These are phyloP conservation scores for Coemansia javaensis DNA, from an alignment of 192 early-diverging fungal genomes.

Conservation along the genomic window DNA sequence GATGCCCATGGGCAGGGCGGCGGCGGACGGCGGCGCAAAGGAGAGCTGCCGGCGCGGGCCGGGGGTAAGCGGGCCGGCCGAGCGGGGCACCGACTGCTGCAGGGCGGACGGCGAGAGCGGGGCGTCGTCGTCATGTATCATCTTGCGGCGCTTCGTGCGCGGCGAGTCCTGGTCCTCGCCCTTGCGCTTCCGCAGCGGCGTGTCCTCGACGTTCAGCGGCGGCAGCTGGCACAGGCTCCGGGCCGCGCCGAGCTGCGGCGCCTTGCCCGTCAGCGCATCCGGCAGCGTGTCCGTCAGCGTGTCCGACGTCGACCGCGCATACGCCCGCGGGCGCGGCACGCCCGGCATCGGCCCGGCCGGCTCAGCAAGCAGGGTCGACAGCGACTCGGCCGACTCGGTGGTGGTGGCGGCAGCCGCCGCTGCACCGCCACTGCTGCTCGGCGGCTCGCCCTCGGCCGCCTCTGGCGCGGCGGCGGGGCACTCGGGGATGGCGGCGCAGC, in stretches of 20 bases:
- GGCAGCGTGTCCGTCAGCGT: conserved; percentile 4
- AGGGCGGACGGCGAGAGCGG: background rate
- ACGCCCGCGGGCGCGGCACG: background rate
- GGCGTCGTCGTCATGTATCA: conserved; percentile 21
- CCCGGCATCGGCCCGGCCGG: background rate
- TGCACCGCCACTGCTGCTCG: no score
- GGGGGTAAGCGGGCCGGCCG: background rate
- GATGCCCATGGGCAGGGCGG: background rate
- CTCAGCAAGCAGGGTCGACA: conserved; percentile 12
- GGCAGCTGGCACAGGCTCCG: conserved; percentile 2
- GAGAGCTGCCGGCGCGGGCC: background rate
- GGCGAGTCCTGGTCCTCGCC: conserved; percentile 34
- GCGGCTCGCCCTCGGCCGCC: no score
- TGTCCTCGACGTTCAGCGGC: background rate
- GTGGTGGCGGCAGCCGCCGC: background rate
- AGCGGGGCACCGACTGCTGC: background rate
- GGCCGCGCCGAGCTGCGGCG: background rate
- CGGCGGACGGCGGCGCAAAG: background rate
- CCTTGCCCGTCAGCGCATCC: background rate
- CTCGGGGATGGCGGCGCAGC: background rate
- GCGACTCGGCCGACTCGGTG: conserved; percentile 12
- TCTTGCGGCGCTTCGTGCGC: conserved; percentile 35
- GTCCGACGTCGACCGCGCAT: conserved; percentile 12
- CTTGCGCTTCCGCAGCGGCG: conserved; percentile 21
- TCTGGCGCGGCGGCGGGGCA: no score